Evolutionary conservation across 805 yeast species (phyloP).

Genomic region (Candida pini): DNA sequence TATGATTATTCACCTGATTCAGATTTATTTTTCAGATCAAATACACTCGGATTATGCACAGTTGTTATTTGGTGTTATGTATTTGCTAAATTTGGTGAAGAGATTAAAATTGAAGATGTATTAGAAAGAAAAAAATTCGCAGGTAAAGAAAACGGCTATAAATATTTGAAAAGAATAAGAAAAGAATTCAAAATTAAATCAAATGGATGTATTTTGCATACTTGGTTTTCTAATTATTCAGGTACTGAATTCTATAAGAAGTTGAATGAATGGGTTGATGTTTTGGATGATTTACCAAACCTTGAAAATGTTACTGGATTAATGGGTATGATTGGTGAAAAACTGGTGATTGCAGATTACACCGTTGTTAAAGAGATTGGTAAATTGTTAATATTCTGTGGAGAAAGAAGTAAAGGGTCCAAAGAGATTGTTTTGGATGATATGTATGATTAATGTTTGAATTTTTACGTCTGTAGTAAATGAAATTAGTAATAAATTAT

Average conservation of each 20-base stretch:
- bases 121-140: not conserved
- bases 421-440: constrained; percentile 40
- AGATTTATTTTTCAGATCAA: constrained; percentile 43
- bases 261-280: constrained; percentile 36
- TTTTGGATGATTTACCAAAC: constrained; percentile 33
- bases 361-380: constrained; percentile 54
- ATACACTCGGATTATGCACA: constrained; percentile 36
- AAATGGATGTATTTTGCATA: constrained; percentile 28
- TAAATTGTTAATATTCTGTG: constrained; percentile 46
- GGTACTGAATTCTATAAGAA: constrained; percentile 37
- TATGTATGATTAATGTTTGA: constrained; percentile 35
- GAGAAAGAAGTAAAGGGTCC: constrained; percentile 48
- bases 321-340: constrained; percentile 38
- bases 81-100: constrained; percentile 44
- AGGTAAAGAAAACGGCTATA: constrained; percentile 41
- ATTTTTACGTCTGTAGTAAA: not conserved
- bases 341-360: constrained; percentile 42
- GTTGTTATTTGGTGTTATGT: constrained; percentile 49
- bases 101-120: constrained; percentile 25
- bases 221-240: constrained; percentile 27
- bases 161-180: constrained; percentile 45
- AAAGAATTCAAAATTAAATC: constrained; percentile 31
- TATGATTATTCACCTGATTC: constrained; percentile 45
- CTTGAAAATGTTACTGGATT: constrained; percentile 53
- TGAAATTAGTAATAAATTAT: not conserved